Percentiles rank a stretch among this genome's conserved stretches.
phyloP scores from a whole-genome alignment of 129 eudicot genomes.

The Calendula officinalis region DNA sequence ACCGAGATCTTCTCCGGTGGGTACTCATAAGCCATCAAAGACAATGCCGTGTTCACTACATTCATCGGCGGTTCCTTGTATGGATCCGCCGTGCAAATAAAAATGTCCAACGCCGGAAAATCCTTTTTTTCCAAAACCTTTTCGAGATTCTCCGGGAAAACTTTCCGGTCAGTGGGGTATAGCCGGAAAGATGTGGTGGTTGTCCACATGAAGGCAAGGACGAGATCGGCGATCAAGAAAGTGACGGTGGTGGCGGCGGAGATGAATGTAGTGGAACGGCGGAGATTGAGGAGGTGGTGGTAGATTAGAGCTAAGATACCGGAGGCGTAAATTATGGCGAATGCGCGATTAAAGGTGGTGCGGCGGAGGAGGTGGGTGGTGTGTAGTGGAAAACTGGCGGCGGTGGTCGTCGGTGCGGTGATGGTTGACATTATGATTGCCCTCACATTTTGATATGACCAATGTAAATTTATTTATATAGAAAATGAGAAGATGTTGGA shows the following conservation, averaged over 20 bases:
- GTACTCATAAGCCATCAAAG: constrained; percentile 89
- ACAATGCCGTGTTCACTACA: constrained; percentile 81
- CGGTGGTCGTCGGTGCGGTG: constrained; percentile 9
- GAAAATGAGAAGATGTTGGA: background rate
- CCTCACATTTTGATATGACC: background rate
- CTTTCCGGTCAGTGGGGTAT: constrained; percentile 53
- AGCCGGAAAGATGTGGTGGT: constrained; percentile 62
- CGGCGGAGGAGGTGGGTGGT: constrained; percentile 35
- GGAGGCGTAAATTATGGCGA: constrained; percentile 49
- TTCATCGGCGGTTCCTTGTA: constrained; percentile 80
- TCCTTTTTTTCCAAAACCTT: constrained; percentile 28
- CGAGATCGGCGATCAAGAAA: constrained; percentile 51
- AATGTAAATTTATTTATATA: constrained; percentile 10
- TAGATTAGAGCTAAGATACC: constrained; percentile 48
- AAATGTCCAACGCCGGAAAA: constrained; percentile 67
- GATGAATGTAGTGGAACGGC: constrained; percentile 31
- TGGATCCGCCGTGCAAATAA: constrained; percentile 94
- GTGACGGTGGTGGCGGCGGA: constrained; percentile 39
- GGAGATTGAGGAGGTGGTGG: constrained; percentile 50
- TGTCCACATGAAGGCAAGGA: constrained; percentile 75
- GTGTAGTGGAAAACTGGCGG: constrained; percentile 20
- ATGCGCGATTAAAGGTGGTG: constrained; percentile 55
- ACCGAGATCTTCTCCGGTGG: constrained; percentile 80
- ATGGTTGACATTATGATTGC: constrained; percentile 19
- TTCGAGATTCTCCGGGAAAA: constrained; percentile 52